Percentiles rank a stretch among this genome's conserved stretches.
phyloP scores from a whole-genome alignment of 768 basidiomycete species.

The Amanita exitialis region DNA sequence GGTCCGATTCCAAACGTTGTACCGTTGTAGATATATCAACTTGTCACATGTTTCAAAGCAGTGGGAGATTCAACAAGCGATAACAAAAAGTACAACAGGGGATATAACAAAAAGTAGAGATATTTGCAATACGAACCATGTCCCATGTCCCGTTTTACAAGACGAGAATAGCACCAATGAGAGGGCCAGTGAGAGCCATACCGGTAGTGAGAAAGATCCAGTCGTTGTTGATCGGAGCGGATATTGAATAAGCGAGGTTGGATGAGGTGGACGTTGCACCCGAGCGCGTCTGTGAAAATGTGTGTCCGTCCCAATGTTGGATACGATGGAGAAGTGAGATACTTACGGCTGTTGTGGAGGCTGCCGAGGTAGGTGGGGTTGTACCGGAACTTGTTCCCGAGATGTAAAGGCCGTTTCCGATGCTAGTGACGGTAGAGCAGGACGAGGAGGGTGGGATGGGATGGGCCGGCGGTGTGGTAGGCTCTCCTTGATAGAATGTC shows the following conservation, averaged over 20 bases:
- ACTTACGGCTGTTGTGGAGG: constrained; percentile 6
- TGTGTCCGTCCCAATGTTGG: not conserved
- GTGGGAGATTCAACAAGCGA: no score
- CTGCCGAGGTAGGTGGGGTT: not conserved
- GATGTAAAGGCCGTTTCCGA: constrained; percentile 35
- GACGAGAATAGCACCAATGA: constrained; percentile 15
- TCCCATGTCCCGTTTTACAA: no score
- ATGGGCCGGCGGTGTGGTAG: constrained; percentile 44
- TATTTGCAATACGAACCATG: no score
- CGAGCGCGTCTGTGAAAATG: not conserved
- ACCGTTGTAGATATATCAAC: constrained; percentile 30
- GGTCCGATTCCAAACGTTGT: constrained; percentile 67
- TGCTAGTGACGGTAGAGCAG: constrained; percentile 43
- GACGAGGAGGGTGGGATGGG: constrained; percentile 47
- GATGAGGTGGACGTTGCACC: constrained; percentile 7
- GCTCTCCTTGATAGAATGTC: constrained; percentile 57
- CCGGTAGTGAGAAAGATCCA: constrained; percentile 13
- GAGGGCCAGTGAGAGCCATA: constrained; percentile 16
- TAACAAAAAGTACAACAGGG: not conserved
- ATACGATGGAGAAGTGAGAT: not conserved
- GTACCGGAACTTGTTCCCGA: constrained; percentile 18
- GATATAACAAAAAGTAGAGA: no score
- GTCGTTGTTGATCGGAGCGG: constrained; percentile 12
- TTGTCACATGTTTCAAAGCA: not conserved
- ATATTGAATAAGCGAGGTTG: constrained; percentile 7